Conservation (phyloP, 208 protist genomes). For the Balamuthia mandrillaris region DNA sequence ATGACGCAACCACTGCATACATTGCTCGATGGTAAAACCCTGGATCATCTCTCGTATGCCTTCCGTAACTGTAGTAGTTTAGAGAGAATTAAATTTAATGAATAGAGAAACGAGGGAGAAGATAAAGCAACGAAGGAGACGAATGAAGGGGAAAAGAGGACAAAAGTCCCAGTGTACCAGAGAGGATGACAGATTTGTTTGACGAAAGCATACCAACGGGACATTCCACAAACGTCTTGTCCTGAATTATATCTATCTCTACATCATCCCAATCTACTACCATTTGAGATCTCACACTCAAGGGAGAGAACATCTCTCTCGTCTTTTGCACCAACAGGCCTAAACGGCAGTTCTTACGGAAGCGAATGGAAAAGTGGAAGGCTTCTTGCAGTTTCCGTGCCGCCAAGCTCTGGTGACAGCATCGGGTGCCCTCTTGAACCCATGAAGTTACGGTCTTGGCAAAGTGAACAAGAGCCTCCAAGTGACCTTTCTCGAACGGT, state of each 20-base stretch:
- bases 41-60: constrained; percentile 4
- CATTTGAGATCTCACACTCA: background rate
- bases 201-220: too few relatives aligned
- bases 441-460: background rate
- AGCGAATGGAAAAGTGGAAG: background rate
- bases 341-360: constrained; percentile 24
- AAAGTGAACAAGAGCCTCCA: background rate
- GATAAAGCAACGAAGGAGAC: too few relatives aligned
- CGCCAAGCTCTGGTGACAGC: background rate
- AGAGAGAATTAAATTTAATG: too few relatives aligned
- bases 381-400: constrained; percentile 11
- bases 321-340: background rate
- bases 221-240: constrained; percentile 12
- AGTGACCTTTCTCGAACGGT: background rate
- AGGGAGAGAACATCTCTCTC: background rate
- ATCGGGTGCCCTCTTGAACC: constrained; percentile 15
- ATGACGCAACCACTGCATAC: constrained; percentile 13
- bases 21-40: background rate
- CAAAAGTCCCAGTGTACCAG: too few relatives aligned
- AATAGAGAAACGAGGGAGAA: too few relatives aligned
- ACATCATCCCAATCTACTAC: constrained; percentile 18
- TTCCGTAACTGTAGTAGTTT: constrained; percentile 30
- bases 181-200: too few relatives aligned
- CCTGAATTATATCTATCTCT: constrained; percentile 39
- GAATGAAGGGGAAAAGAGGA: too few relatives aligned